phyloP scores from a whole-genome alignment of 495 filamentous ascomycete species.

The Viridothelium virens region DNA sequence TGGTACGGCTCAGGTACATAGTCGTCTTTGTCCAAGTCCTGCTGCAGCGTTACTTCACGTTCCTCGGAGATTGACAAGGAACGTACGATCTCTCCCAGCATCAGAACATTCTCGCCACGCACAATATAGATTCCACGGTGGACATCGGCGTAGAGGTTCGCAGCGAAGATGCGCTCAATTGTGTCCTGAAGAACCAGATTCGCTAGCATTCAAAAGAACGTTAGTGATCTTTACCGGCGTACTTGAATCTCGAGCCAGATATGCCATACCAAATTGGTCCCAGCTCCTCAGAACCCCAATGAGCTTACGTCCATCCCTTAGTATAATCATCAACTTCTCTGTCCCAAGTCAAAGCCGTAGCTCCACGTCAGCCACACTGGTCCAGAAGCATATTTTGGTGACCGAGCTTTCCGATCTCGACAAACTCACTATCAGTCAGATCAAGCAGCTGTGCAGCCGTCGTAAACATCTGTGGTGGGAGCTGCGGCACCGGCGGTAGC shows the following conservation, averaged over 20 bases:
- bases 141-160: conserved; percentile 69
- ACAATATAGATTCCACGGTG: conserved; percentile 78
- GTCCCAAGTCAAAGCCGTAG: conserved; percentile 16
- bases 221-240: neutral
- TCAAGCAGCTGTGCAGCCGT: conserved; percentile 92
- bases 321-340: conserved; percentile 88
- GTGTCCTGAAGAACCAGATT: conserved; percentile 93
- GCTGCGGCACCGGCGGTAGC: conserved; percentile 41
- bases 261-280: conserved; percentile 85
- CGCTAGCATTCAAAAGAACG: conserved; percentile 43
- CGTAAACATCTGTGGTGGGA: conserved; percentile 92
- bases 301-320: conserved; percentile 88
- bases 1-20: conserved; percentile 64
- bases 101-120: conserved; percentile 83
- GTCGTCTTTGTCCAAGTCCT: conserved; percentile 93
- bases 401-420: conserved; percentile 7
- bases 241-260: neutral
- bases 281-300: conserved; percentile 89
- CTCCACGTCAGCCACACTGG: conserved; percentile 16
- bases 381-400: conserved; percentile 12
- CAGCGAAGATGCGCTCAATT: conserved; percentile 71
- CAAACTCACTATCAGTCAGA: conserved; percentile 82
- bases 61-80: conserved; percentile 12
- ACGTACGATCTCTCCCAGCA: conserved; percentile 82
- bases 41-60: conserved; percentile 13